Conservation (phyloP, 2,329 filamentous ascomycete species). For the Diaporthe longicolla region DNA sequence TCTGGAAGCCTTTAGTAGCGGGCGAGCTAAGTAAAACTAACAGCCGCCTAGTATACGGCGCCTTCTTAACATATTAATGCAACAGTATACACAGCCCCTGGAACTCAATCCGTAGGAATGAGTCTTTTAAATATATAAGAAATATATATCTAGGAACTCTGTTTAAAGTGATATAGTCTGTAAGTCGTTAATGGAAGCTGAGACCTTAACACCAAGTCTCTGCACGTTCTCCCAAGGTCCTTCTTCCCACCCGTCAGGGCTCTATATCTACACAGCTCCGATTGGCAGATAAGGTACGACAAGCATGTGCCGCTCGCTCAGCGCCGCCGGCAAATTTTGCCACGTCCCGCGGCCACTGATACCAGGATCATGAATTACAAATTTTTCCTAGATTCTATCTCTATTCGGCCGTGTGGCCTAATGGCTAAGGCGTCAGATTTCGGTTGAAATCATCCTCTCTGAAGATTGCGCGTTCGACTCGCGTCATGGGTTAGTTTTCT, state of each 20-base stretch:
- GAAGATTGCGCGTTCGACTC: slow-evolving; percentile 42
- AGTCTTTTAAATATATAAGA: not conserved
- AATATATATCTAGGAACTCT: not conserved
- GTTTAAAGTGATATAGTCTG: not conserved
- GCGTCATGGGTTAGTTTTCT: not conserved
- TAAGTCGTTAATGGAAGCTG: not conserved
- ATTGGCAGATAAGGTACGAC: not conserved
- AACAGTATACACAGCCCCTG: not conserved
- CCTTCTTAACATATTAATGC: not conserved
- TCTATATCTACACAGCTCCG: not conserved
- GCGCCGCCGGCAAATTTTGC: not conserved
- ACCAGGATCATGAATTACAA: fast-evolving
- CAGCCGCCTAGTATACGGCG: not conserved
- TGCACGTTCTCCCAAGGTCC: no score
- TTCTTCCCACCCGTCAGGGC: no score
- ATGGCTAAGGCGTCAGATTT: slow-evolving; percentile 44
- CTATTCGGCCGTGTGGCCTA: slow-evolving; percentile 36
- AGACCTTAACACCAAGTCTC: not conserved
- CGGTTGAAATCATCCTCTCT: slow-evolving; percentile 41
- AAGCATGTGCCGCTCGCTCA: not conserved
- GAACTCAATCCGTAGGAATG: not conserved
- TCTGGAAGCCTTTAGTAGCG: no score
- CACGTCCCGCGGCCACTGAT: not conserved
- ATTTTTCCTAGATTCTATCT: not conserved
- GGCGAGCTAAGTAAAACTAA: not conserved